Percentiles rank a stretch among this genome's conserved stretches.
phyloP scores from a whole-genome alignment of 345 rosid genomes.

The Mallotus nudiflorus region DNA sequence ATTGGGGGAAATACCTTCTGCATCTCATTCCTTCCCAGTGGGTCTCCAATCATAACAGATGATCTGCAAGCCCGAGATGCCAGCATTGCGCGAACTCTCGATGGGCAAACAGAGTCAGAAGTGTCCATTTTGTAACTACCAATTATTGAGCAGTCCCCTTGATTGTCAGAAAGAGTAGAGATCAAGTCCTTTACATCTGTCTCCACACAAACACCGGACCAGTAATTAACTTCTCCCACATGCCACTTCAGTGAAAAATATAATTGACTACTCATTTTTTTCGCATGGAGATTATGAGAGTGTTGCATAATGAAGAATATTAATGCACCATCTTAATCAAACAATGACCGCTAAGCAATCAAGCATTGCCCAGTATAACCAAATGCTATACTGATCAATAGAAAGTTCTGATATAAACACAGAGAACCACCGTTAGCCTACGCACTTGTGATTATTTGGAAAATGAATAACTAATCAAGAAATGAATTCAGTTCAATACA shows the following conservation, averaged over 20 bases:
- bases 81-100: slow-evolving; percentile 88
- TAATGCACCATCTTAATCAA: neutral
- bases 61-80: slow-evolving; percentile 95
- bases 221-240: slow-evolving; percentile 15
- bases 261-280: neutral
- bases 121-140: slow-evolving; percentile 78
- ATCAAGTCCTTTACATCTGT: slow-evolving; percentile 92
- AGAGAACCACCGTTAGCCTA: no score
- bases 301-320: neutral
- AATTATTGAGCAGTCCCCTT: slow-evolving; percentile 77
- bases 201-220: slow-evolving; percentile 4
- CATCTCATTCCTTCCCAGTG: slow-evolving; percentile 86
- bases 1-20: slow-evolving; percentile 54
- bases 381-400: neutral
- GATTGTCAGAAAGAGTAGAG: slow-evolving; percentile 72
- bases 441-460: no score
- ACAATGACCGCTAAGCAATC: neutral
- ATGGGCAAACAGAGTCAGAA: slow-evolving; percentile 74
- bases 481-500: neutral
- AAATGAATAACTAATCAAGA: no score
- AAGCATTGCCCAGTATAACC: neutral
- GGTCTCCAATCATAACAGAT: slow-evolving; percentile 85
- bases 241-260: neutral
- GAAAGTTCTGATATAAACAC: no score
- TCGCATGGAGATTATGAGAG: neutral